Conservation (phyloP, 148 eudicot species). For the Heliamphora exappendiculata region DNA sequence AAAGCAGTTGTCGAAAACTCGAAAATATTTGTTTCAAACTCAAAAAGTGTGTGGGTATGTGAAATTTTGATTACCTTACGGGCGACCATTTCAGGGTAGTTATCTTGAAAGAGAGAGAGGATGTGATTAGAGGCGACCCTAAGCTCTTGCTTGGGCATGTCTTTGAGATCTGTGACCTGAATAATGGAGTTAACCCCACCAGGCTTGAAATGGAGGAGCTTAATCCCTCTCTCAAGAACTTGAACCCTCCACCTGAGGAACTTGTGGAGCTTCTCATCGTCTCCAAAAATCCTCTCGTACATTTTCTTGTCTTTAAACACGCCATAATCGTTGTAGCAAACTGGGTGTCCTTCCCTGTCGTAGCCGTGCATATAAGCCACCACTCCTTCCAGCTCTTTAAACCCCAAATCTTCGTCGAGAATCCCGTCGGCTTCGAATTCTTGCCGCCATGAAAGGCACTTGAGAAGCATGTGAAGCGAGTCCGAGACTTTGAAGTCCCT, state of each 20-base stretch:
- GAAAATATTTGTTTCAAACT: no score
- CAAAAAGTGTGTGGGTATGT: no score
- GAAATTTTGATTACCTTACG: conserved; percentile 74
- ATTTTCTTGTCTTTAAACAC: conserved; percentile 67
- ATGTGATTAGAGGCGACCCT: conserved; percentile 83
- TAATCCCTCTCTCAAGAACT: conserved; percentile 76
- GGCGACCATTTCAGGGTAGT: conserved; percentile 97
- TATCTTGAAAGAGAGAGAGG: conserved; percentile 79
- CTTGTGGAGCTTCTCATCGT: conserved; percentile 61
- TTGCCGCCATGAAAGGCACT: conserved; percentile 52
- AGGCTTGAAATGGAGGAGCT: conserved; percentile 65
- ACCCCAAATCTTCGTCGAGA: conserved; percentile 62
- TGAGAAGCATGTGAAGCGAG: conserved; percentile 50
- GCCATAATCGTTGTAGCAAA: conserved; percentile 89
- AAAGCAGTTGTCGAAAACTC: no score
- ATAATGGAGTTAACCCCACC: conserved; percentile 81
- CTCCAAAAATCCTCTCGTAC: conserved; percentile 72
- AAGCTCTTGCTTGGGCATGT: conserved; percentile 89
- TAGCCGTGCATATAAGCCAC: conserved; percentile 86
- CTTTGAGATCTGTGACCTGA: conserved; percentile 89
- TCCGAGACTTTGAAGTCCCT: conserved; percentile 64
- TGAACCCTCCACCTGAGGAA: conserved; percentile 94
- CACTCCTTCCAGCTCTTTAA: conserved; percentile 66
- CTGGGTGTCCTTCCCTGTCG: conserved; percentile 75
- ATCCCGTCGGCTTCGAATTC: conserved; percentile 58